These are phyloP conservation scores for Phytopythium mirpurense DNA, from an alignment of 352 stramenopile genomes.

Conservation along the genomic window DNA sequence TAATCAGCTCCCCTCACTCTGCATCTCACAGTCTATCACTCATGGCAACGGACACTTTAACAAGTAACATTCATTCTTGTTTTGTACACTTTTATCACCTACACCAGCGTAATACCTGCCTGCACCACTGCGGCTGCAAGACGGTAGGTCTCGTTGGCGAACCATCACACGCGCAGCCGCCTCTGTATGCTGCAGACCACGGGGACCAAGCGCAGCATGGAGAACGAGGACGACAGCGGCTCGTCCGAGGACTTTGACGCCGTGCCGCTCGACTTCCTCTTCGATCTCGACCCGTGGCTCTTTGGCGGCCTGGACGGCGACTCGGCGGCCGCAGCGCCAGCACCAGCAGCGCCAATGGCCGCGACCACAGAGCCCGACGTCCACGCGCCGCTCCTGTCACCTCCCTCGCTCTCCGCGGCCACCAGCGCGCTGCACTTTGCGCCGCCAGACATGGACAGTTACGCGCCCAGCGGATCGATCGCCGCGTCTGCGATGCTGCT, in stretches of 20 bases:
- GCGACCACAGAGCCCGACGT: too few species aligned
- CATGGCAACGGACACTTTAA: not conserved
- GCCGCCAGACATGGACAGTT: not conserved
- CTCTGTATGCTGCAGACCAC: too few species aligned
- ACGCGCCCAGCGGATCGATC: not conserved
- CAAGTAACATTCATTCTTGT: not conserved
- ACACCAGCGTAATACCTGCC: not conserved
- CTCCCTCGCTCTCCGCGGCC: not conserved
- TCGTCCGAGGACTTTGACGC: constrained; percentile 6
- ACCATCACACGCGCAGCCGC: too few species aligned
- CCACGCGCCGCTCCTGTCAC: not conserved
- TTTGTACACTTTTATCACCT: not conserved
- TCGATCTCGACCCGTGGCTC: constrained; percentile 26
- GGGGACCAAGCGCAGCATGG: constrained; percentile 1
- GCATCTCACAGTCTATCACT: too few species aligned
- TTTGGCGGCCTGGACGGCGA: constrained; percentile 2
- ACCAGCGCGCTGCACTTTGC: not conserved
- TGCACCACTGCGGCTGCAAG: too few species aligned
- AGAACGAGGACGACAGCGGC: not conserved
- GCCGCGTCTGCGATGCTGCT: not conserved
- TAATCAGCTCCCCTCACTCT: not conserved
- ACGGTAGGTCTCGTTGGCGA: too few species aligned
- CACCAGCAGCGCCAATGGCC: too few species aligned
- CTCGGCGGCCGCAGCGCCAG: constrained; percentile 3
- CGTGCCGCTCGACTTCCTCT: constrained; percentile 21